Percentiles rank a stretch among this genome's conserved stretches.
Evolutionary conservation across 164 flowering plant species (phyloP).

Genomic region (Paratinospora sagittata): DNA sequence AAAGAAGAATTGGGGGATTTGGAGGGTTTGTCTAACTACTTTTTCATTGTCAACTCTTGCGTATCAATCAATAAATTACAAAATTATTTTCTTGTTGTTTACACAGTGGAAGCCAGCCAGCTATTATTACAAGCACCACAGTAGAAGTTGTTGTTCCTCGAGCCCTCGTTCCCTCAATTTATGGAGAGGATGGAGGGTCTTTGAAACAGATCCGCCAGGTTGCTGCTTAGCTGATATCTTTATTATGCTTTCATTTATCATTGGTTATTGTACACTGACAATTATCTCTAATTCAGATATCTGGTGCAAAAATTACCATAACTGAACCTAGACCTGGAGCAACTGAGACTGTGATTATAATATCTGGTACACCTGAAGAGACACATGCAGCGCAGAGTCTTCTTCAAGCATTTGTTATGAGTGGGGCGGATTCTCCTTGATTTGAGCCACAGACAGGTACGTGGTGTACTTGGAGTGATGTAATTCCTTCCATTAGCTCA

Average conservation of each 20-base stretch:
- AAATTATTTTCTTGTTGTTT: constrained; percentile 4
- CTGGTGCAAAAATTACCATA: constrained; percentile 82
- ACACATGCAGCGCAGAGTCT: constrained; percentile 97
- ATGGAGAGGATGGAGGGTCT: constrained; percentile 87
- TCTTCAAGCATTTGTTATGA: constrained; percentile 93
- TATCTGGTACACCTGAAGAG: constrained; percentile 94
- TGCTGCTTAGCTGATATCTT: background rate
- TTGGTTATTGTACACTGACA: constrained; percentile 5
- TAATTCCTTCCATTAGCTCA: background rate
- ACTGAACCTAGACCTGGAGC: constrained; percentile 79
- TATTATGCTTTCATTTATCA: background rate
- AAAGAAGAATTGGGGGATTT: constrained; percentile 53
- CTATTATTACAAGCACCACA: constrained; percentile 80
- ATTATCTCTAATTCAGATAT: constrained; percentile 48
- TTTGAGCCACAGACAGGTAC: constrained; percentile 9
- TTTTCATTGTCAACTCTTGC: background rate
- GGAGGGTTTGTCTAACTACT: constrained; percentile 49
- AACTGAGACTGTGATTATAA: constrained; percentile 64
- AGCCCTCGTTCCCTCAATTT: constrained; percentile 62
- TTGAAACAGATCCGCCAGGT: constrained; percentile 81
- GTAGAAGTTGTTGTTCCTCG: constrained; percentile 92
- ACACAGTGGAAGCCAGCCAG: constrained; percentile 57
- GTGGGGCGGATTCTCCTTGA: constrained; percentile 54
- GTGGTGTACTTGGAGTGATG: background rate
- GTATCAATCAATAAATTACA: background rate